These are phyloP conservation scores for Microdochium trichocladiopsis DNA, from an alignment of 2,329 filamentous ascomycete species.

Conservation along the genomic window DNA sequence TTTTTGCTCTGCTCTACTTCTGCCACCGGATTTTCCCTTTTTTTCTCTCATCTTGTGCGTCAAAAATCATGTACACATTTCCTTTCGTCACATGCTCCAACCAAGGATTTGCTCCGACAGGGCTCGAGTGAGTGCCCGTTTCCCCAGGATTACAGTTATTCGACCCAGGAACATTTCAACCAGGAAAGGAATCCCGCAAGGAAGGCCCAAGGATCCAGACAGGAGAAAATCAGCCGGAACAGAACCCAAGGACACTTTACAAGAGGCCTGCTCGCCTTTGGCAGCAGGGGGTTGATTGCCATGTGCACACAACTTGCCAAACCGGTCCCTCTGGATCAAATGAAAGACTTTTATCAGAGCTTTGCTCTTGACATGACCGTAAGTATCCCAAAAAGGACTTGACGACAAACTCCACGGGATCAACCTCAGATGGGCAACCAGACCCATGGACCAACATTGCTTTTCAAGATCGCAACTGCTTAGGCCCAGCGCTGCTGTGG, in stretches of 20 bases:
- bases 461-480: neutral
- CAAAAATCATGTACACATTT: conserved; percentile 20
- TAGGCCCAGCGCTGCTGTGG: no score
- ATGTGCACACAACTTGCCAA: neutral
- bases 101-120: neutral
- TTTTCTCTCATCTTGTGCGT: conserved; percentile 19
- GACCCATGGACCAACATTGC: neutral
- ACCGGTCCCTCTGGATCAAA: neutral
- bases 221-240: neutral
- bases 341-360: neutral
- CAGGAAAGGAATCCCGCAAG: neutral
- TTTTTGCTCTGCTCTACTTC: conserved; percentile 42
- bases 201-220: neutral
- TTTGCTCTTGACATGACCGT: neutral
- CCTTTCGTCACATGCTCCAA: conserved; percentile 13
- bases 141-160: neutral
- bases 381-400: neutral
- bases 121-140: conserved; percentile 15
- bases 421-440: neutral
- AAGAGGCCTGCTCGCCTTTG: neutral
- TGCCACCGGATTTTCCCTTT: conserved; percentile 25
- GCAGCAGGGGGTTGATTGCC: neutral
- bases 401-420: neutral
- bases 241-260: neutral
- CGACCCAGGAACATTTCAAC: conserved; percentile 2